Evolutionary conservation across 495 filamentous ascomycete species (phyloP), one percentile per base, ranked within the genome.

Genomic region (Penicillium canariense): DNA sequence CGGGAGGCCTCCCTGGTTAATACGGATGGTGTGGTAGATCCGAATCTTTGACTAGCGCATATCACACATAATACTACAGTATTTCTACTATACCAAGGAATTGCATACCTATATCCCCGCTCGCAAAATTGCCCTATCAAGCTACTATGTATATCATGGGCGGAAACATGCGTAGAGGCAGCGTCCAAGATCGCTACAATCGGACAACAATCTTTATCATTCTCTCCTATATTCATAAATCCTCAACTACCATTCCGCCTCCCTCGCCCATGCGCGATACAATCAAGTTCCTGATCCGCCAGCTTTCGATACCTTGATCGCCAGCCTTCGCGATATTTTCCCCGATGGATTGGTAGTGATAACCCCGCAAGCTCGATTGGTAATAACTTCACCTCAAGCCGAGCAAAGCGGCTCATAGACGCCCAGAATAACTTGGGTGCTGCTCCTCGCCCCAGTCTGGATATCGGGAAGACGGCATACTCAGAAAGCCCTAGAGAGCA

Each of bases 381-480:
- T 14, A 55, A 58, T 5, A 74, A 71, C 45, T 59, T 74, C 0
- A 69, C 71, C 1, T 69, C 68, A 3, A 63, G 55, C 23, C 71
- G 72, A 48, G 71, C 68, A 1, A 62, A 60, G 38, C 54, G 69
- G 5, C 61, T 74, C 6, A 53, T 60, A 0, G 45, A 66, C 10
- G 71, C 69, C 0, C 58, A 59, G 12, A 51, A 65, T 34, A 56
- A 69, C 46, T 57, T 58, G 4, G 35, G 60, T 2, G 49, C 55
- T 8, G 34, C 54, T 1, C 25, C 55, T 22, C 15, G 53, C 1
- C 46, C 54, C 7, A 63, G 58, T 30, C 32, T 74, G 23, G 71
- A 72, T 50, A 70, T 74, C 39, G 50, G 69, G 28, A 65, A 74
- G 44, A 48, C 71, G 1, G 71, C 62, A 1, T 74, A 70, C 54